Evolutionary conservation across 805 yeast species (phyloP).

Genomic region (Metschnikowia shivogae): DNA sequence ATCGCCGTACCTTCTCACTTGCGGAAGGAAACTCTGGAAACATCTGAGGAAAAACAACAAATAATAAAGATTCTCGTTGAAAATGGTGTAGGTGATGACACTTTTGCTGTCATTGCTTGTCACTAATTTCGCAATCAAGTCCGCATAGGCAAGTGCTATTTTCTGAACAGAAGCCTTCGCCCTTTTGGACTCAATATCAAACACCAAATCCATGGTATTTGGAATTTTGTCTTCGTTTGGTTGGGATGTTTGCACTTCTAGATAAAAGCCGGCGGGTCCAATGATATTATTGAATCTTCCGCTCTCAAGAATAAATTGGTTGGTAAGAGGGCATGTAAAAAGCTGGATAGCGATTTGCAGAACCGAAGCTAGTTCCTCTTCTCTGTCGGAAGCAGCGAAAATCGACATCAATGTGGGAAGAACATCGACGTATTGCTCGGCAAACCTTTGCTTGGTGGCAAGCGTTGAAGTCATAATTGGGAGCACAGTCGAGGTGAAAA

Average conservation of each 20-base stretch:
- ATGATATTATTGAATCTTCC: conserved; percentile 34
- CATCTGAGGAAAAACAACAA: conserved; percentile 45
- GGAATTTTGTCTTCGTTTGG: conserved; percentile 34
- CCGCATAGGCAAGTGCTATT: conserved; percentile 30
- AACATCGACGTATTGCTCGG: conserved; percentile 51
- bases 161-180: conserved; percentile 24
- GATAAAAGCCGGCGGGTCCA: conserved; percentile 42
- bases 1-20: conserved; percentile 59
- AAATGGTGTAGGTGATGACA: conserved; percentile 22
- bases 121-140: conserved; percentile 26
- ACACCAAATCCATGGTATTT: conserved; percentile 23
- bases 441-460: conserved; percentile 43
- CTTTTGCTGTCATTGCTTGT: conserved; percentile 20
- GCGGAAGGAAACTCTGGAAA: conserved; percentile 56
- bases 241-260: conserved; percentile 38
- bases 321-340: conserved; percentile 40
- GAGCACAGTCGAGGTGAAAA: conserved; percentile 45
- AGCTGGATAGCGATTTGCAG: conserved; percentile 36
- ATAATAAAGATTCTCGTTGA: conserved; percentile 36
- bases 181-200: conserved; percentile 14
- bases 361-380: conserved; percentile 39
- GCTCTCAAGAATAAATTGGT: conserved; percentile 27
- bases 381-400: conserved; percentile 48
- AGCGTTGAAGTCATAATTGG: conserved; percentile 54
- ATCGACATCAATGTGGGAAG: conserved; percentile 48